Evolutionary conservation across 2,329 filamentous ascomycete genomes (phyloP), one percentile per base, ranked within the genome.

Genomic region (Septoria linicola): DNA sequence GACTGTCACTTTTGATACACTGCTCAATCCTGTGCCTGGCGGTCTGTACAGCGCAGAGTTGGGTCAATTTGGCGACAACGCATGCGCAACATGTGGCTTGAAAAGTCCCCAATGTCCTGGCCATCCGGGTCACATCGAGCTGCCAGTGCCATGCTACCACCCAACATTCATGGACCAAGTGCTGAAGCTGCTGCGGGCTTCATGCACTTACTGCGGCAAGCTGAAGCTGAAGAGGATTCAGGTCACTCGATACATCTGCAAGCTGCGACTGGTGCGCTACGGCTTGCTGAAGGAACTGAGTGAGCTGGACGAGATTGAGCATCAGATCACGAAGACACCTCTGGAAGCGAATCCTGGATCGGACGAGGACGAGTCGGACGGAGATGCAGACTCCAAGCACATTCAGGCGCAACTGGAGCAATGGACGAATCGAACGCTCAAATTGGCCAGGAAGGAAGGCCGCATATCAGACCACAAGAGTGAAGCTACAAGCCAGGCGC

Each of bases 121-220:
- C 51, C 95, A 99, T 74, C 82, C 87, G 53, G 95, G 93, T 46
- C 93, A 99, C 68, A 95, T 99, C 69, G 89, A 96, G 63, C 83
- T 99, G 10, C 91, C 93, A 11, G 86, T 91, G 10, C 89, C 88
- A 40, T 88, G 96, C 45, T 99, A 97, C 69, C 92, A 99, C 70
- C 89, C 92, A n/a, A 87, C 90, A 1, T 97, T 96, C 66, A 87
- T 99, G 77, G 91, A 96, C 67, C 91, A 96, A 69, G 81, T 91
- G 45, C 81, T 95, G 58, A 85, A 88, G 37, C 77, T 99, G 39
- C 79, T 99, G 16, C 84, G 90, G 62, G 87, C 89, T 47, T 87
- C 92, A 70, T 99, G 93, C 69, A 80, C 86, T 53, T 96, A 96
- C 74, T 99, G 95, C 72, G 86, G 91, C 66, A 83, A 85, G 51